phyloP scores from a whole-genome alignment of 495 filamentous ascomycete species.

The Astrocystis sublimbata region DNA sequence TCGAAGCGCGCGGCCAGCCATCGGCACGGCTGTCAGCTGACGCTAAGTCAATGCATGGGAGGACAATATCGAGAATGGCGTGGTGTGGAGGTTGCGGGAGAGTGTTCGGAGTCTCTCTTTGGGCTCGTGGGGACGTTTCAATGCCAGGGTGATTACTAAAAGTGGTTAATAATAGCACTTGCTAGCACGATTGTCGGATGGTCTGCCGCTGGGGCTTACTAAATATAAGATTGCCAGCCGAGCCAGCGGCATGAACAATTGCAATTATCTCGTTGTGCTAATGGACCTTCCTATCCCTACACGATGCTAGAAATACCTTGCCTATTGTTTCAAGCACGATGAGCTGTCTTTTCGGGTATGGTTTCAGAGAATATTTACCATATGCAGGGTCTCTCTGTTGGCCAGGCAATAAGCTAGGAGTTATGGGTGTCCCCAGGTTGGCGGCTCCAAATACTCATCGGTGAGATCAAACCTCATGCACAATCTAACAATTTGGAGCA shows the following conservation, averaged over 20 bases:
- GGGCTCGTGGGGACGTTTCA: constrained; percentile 3
- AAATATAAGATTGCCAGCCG: background rate
- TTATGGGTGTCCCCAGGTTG: background rate
- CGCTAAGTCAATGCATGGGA: constrained; percentile 1
- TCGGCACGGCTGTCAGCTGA: constrained; percentile 7
- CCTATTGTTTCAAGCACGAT: background rate
- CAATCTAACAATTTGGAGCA: constrained; percentile 8
- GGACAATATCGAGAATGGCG: constrained; percentile 6
- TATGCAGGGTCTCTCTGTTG: background rate
- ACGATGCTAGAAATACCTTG: no score
- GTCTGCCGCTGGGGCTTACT: constrained; percentile 8
- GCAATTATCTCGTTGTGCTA: no score
- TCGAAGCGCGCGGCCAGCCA: background rate
- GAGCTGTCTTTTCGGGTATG: background rate
- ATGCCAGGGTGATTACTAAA: constrained; percentile 13
- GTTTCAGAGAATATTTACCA: background rate
- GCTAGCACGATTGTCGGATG: constrained; percentile 14
- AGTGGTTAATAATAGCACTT: constrained; percentile 16
- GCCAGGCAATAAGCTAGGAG: background rate
- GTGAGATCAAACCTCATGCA: constrained; percentile 1
- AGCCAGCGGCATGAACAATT: background rate
- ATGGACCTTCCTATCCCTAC: background rate
- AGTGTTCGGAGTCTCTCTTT: background rate
- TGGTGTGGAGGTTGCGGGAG: constrained; percentile 1
- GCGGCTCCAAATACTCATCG: background rate